A percentile compares a stretch with the other conserved stretches of the same genome.
phyloP scores from a whole-genome alignment of 1,284 basidiomycete genomes.

The Dichomitus squalens region DNA sequence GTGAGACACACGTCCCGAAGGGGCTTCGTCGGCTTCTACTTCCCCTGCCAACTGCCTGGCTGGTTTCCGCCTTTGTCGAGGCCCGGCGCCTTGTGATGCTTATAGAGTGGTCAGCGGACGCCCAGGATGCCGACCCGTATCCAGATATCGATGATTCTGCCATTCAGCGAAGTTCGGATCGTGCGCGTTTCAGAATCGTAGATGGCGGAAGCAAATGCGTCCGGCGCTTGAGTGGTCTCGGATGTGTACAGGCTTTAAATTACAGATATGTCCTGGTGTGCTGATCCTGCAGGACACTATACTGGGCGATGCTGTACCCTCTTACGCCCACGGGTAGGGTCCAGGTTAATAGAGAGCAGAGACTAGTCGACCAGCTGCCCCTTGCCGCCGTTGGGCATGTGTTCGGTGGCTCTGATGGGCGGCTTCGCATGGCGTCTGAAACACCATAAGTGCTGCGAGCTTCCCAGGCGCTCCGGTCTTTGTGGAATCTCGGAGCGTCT shows the following conservation, averaged over 20 bases:
- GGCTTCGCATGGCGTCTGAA: conserved; percentile 21
- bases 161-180: conserved; percentile 10
- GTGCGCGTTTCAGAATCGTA: conserved; percentile 20
- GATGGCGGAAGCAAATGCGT: conserved; percentile 25
- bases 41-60: conserved; percentile 14
- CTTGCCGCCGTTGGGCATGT: conserved; percentile 8
- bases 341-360: not conserved
- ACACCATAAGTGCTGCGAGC: conserved; percentile 15
- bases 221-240: not conserved
- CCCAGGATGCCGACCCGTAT: conserved; percentile 10
- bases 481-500: conserved; percentile 19
- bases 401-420: conserved; percentile 25
- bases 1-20: not conserved
- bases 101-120: conserved; percentile 4
- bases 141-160: conserved; percentile 14
- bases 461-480: conserved; percentile 28
- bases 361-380: conserved; percentile 3
- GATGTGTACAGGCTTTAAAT: not conserved
- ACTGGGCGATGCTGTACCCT: conserved; percentile 2
- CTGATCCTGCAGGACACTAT: conserved; percentile 8
- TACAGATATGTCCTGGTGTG: not conserved
- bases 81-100: conserved; percentile 3
- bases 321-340: conserved; percentile 3
- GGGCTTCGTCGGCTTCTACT: conserved; percentile 2
- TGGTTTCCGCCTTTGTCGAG: conserved; percentile 14